Evolutionary conservation across 768 basidiomycete genomes (phyloP).

Genomic region (Lactarius hengduanensis): DNA sequence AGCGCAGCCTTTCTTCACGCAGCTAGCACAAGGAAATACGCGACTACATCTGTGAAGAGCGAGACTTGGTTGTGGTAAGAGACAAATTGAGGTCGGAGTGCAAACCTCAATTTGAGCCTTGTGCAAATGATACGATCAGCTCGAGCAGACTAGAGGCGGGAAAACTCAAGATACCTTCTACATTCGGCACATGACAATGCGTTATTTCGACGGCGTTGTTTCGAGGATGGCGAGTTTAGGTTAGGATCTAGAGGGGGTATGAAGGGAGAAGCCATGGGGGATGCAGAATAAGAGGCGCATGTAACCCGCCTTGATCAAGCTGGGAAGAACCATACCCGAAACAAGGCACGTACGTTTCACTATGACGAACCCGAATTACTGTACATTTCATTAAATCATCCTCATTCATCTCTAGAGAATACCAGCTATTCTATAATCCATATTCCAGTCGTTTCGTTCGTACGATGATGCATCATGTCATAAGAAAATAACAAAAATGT

Average conservation of each 20-base stretch:
- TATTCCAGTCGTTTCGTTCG: not conserved
- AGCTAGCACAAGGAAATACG: slow-evolving; percentile 56
- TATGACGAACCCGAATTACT: not conserved
- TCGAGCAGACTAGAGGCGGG: slow-evolving; percentile 13
- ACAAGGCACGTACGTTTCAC: slow-evolving; percentile 18
- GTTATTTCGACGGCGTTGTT: slow-evolving; percentile 39
- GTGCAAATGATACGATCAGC: slow-evolving; percentile 26
- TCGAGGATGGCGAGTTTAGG: slow-evolving; percentile 27
- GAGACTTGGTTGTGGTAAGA: not conserved
- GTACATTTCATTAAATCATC: not conserved
- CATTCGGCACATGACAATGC: slow-evolving; percentile 69
- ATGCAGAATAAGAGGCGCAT: slow-evolving; percentile 23
- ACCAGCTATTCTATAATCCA: not conserved
- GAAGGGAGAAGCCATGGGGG: slow-evolving; percentile 30
- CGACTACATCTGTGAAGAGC: slow-evolving; percentile 51
- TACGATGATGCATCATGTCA: slow-evolving; percentile 4
- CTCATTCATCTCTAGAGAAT: not conserved
- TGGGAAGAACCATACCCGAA: slow-evolving; percentile 26
- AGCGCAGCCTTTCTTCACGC: slow-evolving; percentile 43
- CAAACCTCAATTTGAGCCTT: slow-evolving; percentile 69
- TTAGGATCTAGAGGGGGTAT: slow-evolving; percentile 17
- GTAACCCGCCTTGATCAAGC: slow-evolving; percentile 24
- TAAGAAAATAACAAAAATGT: not conserved
- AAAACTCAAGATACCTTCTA: slow-evolving; percentile 47
- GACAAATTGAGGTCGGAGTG: slow-evolving; percentile 29